Base-by-base conservation (phyloP, 768 basidiomycete species). In the Amanita pallidorosea region DNA sequence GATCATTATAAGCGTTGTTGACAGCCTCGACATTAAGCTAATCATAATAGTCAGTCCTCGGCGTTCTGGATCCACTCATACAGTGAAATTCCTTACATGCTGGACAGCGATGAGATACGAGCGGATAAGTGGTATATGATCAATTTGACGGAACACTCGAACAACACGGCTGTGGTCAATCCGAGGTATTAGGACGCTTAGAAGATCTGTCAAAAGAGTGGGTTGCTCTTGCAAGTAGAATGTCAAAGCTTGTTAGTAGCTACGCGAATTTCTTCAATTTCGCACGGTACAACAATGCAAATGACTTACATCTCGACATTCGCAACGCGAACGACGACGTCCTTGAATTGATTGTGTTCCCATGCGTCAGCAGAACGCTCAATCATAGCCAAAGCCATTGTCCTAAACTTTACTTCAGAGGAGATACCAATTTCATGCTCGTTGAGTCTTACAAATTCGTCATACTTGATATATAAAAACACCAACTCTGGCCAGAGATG, bases 321-420 rank as follows among this genome's bases (percentile, higher is more conserved):
- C 44, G 96, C 95, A 18, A 88, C 94, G 53, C 94, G 88, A 61
- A 97, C 89, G 50, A 96, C 79, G 52, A 96, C 85, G 58, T 98
- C 96, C 76, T 98, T 98, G 83, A 99, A 99, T 66, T 97, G 95
- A 61, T 91, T 94, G 71, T 99, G 96, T 52, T 99, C 96, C 94
- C 94, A 99, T 45, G 93, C 92, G 66, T 96, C 92, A n/a, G 90
- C 80, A 2, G 96, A 89, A 17, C 94, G 85, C 65, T 99, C 96
- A 65, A 98, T 97, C 94, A 98, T 99, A 4, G 93, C 91, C 57
- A 98, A 74, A 34, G 95, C 90, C 95, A 61, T 99, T 98, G 65
- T 98, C 96, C 81, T 91, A 36, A 55, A 23, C 9, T 53, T 53
- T 27, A 55, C 47, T 31, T 29, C 45, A 27, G 46, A 37, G 4